A percentile compares a stretch with the other conserved stretches of the same genome.
Evolutionary conservation across 2,329 filamentous ascomycete species (phyloP).

Genomic region (Pseudomassariella vexata): DNA sequence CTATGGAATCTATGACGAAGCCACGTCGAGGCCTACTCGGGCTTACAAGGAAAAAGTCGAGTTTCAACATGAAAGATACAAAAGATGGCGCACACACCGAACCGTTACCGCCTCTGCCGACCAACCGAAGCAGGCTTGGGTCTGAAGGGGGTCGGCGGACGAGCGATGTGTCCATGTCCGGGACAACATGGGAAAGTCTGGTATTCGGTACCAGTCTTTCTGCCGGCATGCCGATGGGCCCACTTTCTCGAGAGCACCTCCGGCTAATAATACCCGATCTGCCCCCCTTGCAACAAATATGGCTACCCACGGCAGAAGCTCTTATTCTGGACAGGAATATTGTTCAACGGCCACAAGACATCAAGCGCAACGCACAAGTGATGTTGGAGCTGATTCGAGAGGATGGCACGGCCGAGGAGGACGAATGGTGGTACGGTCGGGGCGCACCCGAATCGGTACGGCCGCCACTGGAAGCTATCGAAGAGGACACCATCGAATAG

Average conservation of each 20-base stretch:
- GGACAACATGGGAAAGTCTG: slow-evolving; percentile 27
- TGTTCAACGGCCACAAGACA: slow-evolving; percentile 52
- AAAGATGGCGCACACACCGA: background rate
- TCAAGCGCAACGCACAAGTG: slow-evolving; percentile 57
- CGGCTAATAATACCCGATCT: slow-evolving; percentile 47
- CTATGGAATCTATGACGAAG: slow-evolving; percentile 37
- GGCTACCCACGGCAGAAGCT: slow-evolving; percentile 58
- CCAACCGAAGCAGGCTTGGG: slow-evolving; percentile 18
- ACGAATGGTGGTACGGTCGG: slow-evolving; percentile 58
- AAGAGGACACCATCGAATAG: slow-evolving; percentile 43
- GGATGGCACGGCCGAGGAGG: slow-evolving; percentile 51
- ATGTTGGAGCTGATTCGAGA: slow-evolving; percentile 60
- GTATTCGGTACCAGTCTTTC: slow-evolving; percentile 56
- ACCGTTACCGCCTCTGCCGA: slow-evolving; percentile 4
- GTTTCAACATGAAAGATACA: slow-evolving; percentile 26
- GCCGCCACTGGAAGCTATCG: slow-evolving; percentile 42
- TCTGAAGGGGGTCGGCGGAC: slow-evolving; percentile 20
- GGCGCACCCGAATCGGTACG: slow-evolving; percentile 48
- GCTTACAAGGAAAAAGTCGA: slow-evolving; percentile 54
- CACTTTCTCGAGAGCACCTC: slow-evolving; percentile 44
- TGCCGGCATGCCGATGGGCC: slow-evolving; percentile 57
- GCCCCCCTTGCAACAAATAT: slow-evolving; percentile 53
- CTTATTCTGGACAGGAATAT: slow-evolving; percentile 54
- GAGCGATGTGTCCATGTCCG: slow-evolving; percentile 17
- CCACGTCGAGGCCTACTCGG: slow-evolving; percentile 45